A percentile compares a stretch with the other conserved stretches of the same genome.
phyloP scores from a whole-genome alignment of 1,139 yeast genomes.

The Kodamaea fungicola region DNA sequence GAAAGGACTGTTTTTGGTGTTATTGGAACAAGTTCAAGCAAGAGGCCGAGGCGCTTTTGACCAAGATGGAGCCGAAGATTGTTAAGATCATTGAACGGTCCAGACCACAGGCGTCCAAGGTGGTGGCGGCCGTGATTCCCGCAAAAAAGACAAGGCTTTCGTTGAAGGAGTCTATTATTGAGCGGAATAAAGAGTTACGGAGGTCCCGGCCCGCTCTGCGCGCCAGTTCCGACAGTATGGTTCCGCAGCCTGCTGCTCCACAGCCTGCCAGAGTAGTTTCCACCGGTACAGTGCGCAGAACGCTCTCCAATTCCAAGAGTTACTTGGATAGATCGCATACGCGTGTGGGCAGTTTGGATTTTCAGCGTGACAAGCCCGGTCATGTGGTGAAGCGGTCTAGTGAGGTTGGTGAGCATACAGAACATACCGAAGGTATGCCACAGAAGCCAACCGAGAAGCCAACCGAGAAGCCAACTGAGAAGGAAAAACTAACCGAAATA shows the following conservation, averaged over 20 bases:
- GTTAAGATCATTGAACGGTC: conserved; percentile 44
- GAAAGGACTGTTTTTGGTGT: conserved; percentile 74
- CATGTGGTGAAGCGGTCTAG: background rate
- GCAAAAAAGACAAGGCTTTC: conserved; percentile 24
- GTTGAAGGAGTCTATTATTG: conserved; percentile 32
- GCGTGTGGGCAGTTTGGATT: background rate
- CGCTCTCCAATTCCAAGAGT: background rate
- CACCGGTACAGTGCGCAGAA: background rate
- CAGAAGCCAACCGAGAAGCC: background rate
- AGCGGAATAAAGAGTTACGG: conserved; percentile 31
- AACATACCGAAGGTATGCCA: background rate
- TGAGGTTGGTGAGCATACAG: background rate
- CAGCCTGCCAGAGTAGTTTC: background rate
- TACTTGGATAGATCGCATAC: background rate
- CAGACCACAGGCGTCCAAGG: conserved; percentile 32
- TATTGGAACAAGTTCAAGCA: conserved; percentile 46
- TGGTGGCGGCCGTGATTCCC: conserved; percentile 7
- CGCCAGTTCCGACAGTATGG: conserved; percentile 2
- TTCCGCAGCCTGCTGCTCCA: background rate
- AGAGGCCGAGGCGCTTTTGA: conserved; percentile 53
- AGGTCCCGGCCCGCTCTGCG: conserved; percentile 27
- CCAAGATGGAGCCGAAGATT: conserved; percentile 35
- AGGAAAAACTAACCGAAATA: background rate
- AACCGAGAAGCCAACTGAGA: background rate
- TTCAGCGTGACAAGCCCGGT: background rate